phyloP scores from a whole-genome alignment of 1,284 basidiomycete species.

The Erythrobasidium hasegawianum region DNA sequence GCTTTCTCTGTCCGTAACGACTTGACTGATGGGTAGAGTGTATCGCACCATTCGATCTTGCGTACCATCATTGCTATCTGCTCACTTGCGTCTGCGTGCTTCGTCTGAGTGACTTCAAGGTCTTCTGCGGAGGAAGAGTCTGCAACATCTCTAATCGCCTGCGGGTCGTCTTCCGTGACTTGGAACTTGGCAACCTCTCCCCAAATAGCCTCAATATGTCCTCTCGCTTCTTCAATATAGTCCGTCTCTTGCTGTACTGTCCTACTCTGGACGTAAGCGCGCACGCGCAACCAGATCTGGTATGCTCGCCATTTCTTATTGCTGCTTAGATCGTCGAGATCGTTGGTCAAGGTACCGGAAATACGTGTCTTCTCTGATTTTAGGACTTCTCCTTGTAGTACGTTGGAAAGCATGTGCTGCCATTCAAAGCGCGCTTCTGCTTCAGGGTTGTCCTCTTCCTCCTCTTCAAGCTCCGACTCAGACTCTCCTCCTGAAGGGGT shows the following conservation, averaged over 20 bases:
- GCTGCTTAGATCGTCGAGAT: constrained; percentile 30
- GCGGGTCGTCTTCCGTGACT: constrained; percentile 52
- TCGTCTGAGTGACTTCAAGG: background rate
- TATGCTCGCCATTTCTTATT: constrained; percentile 46
- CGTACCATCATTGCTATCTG: constrained; percentile 54
- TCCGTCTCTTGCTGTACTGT: constrained; percentile 77
- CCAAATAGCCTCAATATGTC: constrained; percentile 76
- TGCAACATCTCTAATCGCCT: background rate
- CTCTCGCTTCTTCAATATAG: constrained; percentile 73
- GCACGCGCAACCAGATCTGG: constrained; percentile 83
- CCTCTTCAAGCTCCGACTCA: constrained; percentile 29
- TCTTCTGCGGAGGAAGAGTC: background rate
- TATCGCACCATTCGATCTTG: constrained; percentile 75
- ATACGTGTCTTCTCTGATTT: constrained; percentile 85
- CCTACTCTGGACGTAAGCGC: constrained; percentile 76
- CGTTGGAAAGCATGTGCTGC: constrained; percentile 89
- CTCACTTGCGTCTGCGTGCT: constrained; percentile 37
- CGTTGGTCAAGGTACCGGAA: constrained; percentile 39
- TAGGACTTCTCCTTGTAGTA: constrained; percentile 85
- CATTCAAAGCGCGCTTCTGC: constrained; percentile 71
- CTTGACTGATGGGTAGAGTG: constrained; percentile 78
- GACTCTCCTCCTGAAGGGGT: constrained; percentile 6
- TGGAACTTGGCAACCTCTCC: constrained; percentile 70
- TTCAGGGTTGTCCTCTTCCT: constrained; percentile 36
- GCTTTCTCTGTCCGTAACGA: constrained; percentile 76